phyloP scores from a whole-genome alignment of 2,329 filamentous ascomycete genomes.

The Trichoderma guizhouense region DNA sequence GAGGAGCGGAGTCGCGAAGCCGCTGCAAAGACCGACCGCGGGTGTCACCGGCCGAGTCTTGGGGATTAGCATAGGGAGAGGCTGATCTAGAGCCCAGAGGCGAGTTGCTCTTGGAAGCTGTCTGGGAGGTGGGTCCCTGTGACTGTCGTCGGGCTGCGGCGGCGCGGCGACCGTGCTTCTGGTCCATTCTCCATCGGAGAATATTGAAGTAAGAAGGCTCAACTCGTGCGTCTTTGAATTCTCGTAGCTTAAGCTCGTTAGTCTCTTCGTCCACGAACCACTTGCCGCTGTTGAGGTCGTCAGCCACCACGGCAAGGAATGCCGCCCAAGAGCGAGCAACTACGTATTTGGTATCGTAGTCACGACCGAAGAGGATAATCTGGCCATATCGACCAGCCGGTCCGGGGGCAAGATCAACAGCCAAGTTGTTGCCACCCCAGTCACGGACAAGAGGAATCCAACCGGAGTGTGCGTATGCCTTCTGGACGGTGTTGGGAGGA shows the following conservation, averaged over 20 bases:
- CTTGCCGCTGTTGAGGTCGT: slow-evolving; percentile 86
- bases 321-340: slow-evolving; percentile 87
- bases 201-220: slow-evolving; percentile 95
- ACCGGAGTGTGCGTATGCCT: slow-evolving; percentile 85
- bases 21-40: slow-evolving; percentile 71
- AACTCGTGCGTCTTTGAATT: slow-evolving; percentile 85
- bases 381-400: slow-evolving; percentile 92
- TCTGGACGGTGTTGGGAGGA: slow-evolving; percentile 81
- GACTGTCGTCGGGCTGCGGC: slow-evolving; percentile 53
- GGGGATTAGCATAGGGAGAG: slow-evolving; percentile 65
- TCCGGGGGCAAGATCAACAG: slow-evolving; percentile 87
- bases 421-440: slow-evolving; percentile 98
- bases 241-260: slow-evolving; percentile 84
- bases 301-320: slow-evolving; percentile 81
- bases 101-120: slow-evolving; percentile 41
- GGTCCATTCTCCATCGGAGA: slow-evolving; percentile 89
- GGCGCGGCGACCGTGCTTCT: slow-evolving; percentile 76
- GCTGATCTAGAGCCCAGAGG: slow-evolving; percentile 47
- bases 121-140: slow-evolving; percentile 44
- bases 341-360: slow-evolving; percentile 98
- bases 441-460: slow-evolving; percentile 97
- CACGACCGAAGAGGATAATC: slow-evolving; percentile 91
- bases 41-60: slow-evolving; percentile 55
- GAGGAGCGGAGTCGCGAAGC: slow-evolving; percentile 61
- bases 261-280: slow-evolving; percentile 91